A percentile compares a stretch with the other conserved stretches of the same genome.
Evolutionary conservation across 306 rosid species (phyloP).

Genomic region (Fragaria nilgerrensis): DNA sequence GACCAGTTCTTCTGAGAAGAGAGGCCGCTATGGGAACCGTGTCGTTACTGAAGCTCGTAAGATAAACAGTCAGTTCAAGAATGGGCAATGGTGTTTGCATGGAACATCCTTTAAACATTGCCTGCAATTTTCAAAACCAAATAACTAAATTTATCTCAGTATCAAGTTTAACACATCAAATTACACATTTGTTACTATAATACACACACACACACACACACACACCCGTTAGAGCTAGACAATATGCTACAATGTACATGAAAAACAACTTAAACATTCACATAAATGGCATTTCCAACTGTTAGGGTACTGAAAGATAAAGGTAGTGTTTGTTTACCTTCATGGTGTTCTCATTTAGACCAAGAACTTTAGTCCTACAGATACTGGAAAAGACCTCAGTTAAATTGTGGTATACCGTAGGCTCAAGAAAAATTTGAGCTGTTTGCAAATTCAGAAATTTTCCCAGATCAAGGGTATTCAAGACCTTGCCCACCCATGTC

Average conservation of each 20-base stretch:
- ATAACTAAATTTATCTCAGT: not conserved
- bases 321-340: not conserved
- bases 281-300: no score
- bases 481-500: not conserved
- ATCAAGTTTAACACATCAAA: no score
- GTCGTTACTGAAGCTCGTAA: not conserved
- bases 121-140: not conserved
- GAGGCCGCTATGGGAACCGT: not conserved
- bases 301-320: no score
- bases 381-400: not conserved
- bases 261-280: no score
- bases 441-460: not conserved
- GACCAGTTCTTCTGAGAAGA: not conserved
- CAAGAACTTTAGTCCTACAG: not conserved
- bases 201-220: no score
- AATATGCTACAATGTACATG: no score
- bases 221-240: not conserved
- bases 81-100: not conserved
- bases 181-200: no score
- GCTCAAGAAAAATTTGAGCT: not conserved
- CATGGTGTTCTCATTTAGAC: not conserved
- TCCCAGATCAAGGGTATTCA: not conserved
- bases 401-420: not conserved
- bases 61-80: not conserved
- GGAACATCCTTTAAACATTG: not conserved